A percentile compares a stretch with the other conserved stretches of the same genome.
Conservation (phyloP, 1,284 basidiomycete species). For the Athelia sp. region DNA sequence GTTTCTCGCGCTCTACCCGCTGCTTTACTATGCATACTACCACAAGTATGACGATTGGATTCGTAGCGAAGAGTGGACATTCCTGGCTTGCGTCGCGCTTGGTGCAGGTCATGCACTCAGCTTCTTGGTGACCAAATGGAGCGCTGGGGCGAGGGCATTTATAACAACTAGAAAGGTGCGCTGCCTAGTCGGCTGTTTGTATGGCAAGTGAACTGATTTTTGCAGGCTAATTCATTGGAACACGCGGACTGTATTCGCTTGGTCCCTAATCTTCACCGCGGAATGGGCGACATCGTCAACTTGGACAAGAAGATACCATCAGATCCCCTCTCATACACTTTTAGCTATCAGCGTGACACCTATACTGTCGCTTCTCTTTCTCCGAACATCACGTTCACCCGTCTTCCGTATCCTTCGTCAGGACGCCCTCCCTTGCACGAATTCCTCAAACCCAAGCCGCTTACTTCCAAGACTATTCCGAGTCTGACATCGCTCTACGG, state of each 20-base stretch:
- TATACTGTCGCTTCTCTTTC: conserved; percentile 69
- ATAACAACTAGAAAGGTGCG: conserved; percentile 70
- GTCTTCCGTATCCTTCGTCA: conserved; percentile 88
- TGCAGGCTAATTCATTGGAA: conserved; percentile 60
- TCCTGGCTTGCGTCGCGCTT: conserved; percentile 84
- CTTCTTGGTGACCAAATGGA: conserved; percentile 93
- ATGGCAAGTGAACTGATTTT: neutral
- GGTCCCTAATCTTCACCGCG: conserved; percentile 82
- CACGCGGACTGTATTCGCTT: conserved; percentile 83
- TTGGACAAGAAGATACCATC: conserved; percentile 60
- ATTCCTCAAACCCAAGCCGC: conserved; percentile 55
- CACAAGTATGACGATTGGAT: conserved; percentile 89
- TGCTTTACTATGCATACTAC: conserved; percentile 90
- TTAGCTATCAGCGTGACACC: conserved; percentile 95
- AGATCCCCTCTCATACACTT: conserved; percentile 69
- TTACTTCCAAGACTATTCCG: conserved; percentile 36
- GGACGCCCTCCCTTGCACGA: conserved; percentile 63
- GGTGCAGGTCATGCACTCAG: conserved; percentile 88
- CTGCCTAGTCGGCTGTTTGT: conserved; percentile 1
- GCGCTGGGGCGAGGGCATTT: conserved; percentile 71
- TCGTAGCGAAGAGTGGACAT: conserved; percentile 94
- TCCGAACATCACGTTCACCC: conserved; percentile 65
- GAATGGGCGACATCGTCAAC: conserved; percentile 86
- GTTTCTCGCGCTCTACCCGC: conserved; percentile 82
- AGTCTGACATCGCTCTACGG: conserved; percentile 68